phyloP scores from a whole-genome alignment of 225 moss, liverwort and hornwort species.

The Anthoceros angustus region DNA sequence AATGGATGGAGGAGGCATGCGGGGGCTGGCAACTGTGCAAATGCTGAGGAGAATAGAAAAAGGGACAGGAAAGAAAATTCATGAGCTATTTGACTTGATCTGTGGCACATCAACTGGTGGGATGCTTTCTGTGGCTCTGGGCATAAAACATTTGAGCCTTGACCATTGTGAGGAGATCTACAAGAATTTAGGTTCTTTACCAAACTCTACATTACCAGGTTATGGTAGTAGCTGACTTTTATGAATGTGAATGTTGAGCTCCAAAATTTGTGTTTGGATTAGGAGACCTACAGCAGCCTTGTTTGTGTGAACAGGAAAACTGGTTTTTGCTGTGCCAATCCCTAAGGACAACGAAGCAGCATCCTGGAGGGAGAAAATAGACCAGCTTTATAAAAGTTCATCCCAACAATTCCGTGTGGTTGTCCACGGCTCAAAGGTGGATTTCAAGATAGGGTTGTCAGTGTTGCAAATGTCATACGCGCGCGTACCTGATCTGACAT shows the following conservation, averaged over 20 bases:
- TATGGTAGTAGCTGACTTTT: neutral
- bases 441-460: neutral
- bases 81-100: slow-evolving; percentile 99
- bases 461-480: neutral
- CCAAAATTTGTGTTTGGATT: neutral
- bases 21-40: slow-evolving; percentile 90
- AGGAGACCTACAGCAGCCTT: neutral
- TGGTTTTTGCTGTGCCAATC: slow-evolving; percentile 82
- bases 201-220: neutral
- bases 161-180: slow-evolving; percentile 97
- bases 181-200: slow-evolving; percentile 62
- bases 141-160: slow-evolving; percentile 79
- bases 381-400: slow-evolving; percentile 97
- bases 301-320: slow-evolving; percentile 45
- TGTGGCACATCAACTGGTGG: slow-evolving; percentile 99
- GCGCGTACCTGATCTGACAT: neutral
- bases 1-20: slow-evolving; percentile 99
- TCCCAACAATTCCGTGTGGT: slow-evolving; percentile 98
- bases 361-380: slow-evolving; percentile 96
- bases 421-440: slow-evolving; percentile 96
- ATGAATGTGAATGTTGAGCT: neutral
- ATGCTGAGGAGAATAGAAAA: slow-evolving; percentile 83
- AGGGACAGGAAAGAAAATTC: slow-evolving; percentile 75
- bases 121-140: slow-evolving; percentile 96
- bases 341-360: slow-evolving; percentile 98